Evolutionary conservation across 2,329 filamentous ascomycete genomes (phyloP), one percentile per base, ranked within the genome.

Genomic region (Colletotrichum spinosum): DNA sequence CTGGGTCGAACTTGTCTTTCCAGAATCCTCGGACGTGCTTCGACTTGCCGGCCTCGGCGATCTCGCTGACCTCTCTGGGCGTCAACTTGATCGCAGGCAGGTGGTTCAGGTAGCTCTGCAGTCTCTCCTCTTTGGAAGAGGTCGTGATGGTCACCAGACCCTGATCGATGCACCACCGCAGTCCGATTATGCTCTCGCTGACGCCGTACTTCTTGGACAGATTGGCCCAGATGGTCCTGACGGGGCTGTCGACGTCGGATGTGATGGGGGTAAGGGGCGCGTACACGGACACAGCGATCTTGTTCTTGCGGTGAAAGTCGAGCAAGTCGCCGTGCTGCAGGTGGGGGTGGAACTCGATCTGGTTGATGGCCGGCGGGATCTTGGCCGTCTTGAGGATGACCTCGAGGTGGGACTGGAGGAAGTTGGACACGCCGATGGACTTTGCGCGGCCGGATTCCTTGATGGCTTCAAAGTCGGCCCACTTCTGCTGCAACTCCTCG

Each of bases 341-440:
- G 74, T 93, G 92, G 0, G 92, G 91, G 77, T 96, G 91, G 72
- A 87, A 89, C 80, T 95, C 92, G 73, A 95, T 91, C 82, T 96
- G 92, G 80, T 95, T 94, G 67, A 92, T 85, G 7, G 86, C 88
- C 1, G 92, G 92, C 3, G 81, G 74, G 66, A 91, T 75, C 70
- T 84, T 85, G 55, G 89, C 88, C 6, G 88, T 87, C 73, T 84
- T 75, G 2, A 90, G 79, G 46, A 90, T 73, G 3, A 78, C 72
- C 73, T 90, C 84, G 17, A 91, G 76, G 69, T 91, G 80, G 48
- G 78, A 73, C 70, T 83, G 78, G 38, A 86, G 72, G 73, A 91
- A 95, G 80, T 95, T 96, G 72, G 90, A 92, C 12, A 96, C 89
- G 55, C 92, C 92, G 70, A 96, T 93, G 60, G 89, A 88, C 69